Evolutionary conservation across 257 asterid genomes (phyloP), one percentile per base, ranked within the genome.

Genomic region (Ballota nigra): DNA sequence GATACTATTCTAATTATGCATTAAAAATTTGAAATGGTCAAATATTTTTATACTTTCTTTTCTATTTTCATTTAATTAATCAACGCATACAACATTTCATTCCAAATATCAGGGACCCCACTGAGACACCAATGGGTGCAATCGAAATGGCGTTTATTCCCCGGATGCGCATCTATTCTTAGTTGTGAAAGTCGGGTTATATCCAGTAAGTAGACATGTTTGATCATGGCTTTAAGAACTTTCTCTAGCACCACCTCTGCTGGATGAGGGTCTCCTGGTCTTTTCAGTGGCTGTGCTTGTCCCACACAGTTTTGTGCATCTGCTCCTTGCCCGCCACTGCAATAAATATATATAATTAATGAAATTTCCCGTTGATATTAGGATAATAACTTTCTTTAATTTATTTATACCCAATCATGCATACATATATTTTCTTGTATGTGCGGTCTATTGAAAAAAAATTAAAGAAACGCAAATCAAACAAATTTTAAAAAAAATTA

Each of bases 41-140:
- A 2, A 13, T 12, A 2, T 45, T 12, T 12, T 12, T 41, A 11
- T 12, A 41, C 16, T 0, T 4, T 0, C 11, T 40, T 40, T 40
- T 40, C 47, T n/a, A 15, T 47, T 49, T 49, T 2, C 5, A 52
- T 52, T 10, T 68, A 78, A 28, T 9, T 71, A 10, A 75, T 64
- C 31, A 52, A 22, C 2, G 66, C 66, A 69, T 55, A 67, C 4
- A 83, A 71, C 56, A 79, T 8, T 18, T 83, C 63, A 34, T 83
- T 83, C 87, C 87, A 83, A 22, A 34, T 77, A 58, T 83, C 87
- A 15, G 87, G 87, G 15, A 83, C 71, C 2, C 87, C 87, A 51
- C 77, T 73, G 8, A 83, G 82, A 53, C 87, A 83, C 87, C 87
- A 83, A 52, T 83, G 87, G 47, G 72, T 79, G 69, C 87, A 83